Base-by-base conservation (phyloP, 352 stramenopile genomes). In the Globisporangium alternatum region DNA sequence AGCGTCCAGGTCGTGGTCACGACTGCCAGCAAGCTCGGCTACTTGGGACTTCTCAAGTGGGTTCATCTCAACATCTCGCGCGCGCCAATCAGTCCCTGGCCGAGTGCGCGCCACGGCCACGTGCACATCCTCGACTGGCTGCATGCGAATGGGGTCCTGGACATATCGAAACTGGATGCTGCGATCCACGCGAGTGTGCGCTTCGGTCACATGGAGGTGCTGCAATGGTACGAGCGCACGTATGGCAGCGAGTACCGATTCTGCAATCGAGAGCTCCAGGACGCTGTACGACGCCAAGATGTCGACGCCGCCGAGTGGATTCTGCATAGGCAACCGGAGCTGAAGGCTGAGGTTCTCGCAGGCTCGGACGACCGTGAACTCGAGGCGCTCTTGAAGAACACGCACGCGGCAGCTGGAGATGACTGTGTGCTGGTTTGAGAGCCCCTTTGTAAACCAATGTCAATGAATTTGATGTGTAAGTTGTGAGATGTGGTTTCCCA, bases 301-400 rank as follows among this genome's bases (percentile, higher is more conserved):
- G 15, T 52, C 12, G 41, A 51, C 5, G 8, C 30, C 0, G 19
- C 53, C 9, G 10, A 12, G 17, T 39, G 37, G 37, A 43, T 64
- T 35, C 12, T 70, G 60, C n/a, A 5, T 45, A 54, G 55, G 39
- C 72, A 31, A n/a, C 56, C 44, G 33, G 43, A 52, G 30, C 41
- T 54, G 17, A 25, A n/a, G 6, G 4, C 7, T 17, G 19, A 28
- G 30, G 3, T 19, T 28, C 17, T 28, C 9, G 19, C 9, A 13
- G 35, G 35, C 4, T 13, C 3, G 8, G 7, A 9, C 1, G 21
- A 2, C 28, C 7, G 31, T 39, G 49, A 56, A 56, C 13, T 55
- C 25, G 48, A 55, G 15, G 12, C 25, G 2, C n/a, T 37, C 12
- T 9, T 39, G 28, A 37, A 13, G 9, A 41, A 41, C 9, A 5